These are phyloP conservation scores for Ceratocystis diversiconidia DNA, from an alignment of 2,329 filamentous ascomycete species.

Conservation along the genomic window DNA sequence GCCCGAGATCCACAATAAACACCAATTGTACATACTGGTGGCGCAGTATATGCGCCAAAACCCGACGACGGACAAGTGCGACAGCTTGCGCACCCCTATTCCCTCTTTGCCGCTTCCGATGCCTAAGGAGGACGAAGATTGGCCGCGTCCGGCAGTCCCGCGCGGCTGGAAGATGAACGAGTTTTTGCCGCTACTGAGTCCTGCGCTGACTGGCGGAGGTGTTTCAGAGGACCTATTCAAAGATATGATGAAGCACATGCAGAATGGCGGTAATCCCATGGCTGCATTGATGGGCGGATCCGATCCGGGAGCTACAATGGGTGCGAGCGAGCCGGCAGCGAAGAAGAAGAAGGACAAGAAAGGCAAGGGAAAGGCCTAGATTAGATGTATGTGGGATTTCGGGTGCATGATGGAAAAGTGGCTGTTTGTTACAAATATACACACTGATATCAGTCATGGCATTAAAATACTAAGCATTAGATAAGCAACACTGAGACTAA, in stretches of 20 bases:
- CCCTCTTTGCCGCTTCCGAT: slow-evolving; percentile 53
- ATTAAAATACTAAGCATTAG: background rate
- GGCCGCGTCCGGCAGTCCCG: slow-evolving; percentile 60
- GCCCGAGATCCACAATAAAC: slow-evolving; percentile 54
- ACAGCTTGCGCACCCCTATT: slow-evolving; percentile 57
- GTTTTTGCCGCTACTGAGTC: slow-evolving; percentile 73
- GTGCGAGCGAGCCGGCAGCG: slow-evolving; percentile 23
- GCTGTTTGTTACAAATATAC: background rate
- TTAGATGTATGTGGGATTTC: too few species aligned
- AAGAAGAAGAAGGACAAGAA: slow-evolving; percentile 39
- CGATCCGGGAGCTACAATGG: slow-evolving; percentile 22
- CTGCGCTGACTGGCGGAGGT: slow-evolving; percentile 81
- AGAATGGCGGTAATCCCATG: slow-evolving; percentile 35
- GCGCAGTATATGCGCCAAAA: slow-evolving; percentile 61
- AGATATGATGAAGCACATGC: slow-evolving; percentile 95
- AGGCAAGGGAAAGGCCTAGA: slow-evolving; percentile 31
- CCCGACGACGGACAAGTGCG: slow-evolving; percentile 56
- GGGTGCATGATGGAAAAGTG: background rate
- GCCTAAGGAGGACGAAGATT: slow-evolving; percentile 48
- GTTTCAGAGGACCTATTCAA: slow-evolving; percentile 89
- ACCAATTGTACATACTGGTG: slow-evolving; percentile 74
- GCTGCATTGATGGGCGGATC: slow-evolving; percentile 30
- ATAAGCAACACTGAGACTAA: background rate
- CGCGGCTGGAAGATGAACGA: slow-evolving; percentile 82
- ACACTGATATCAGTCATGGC: background rate